A percentile compares a stretch with the other conserved stretches of the same genome.
Conservation (phyloP, 2,329 filamentous ascomycete genomes). For the Venturia nashicola region DNA sequence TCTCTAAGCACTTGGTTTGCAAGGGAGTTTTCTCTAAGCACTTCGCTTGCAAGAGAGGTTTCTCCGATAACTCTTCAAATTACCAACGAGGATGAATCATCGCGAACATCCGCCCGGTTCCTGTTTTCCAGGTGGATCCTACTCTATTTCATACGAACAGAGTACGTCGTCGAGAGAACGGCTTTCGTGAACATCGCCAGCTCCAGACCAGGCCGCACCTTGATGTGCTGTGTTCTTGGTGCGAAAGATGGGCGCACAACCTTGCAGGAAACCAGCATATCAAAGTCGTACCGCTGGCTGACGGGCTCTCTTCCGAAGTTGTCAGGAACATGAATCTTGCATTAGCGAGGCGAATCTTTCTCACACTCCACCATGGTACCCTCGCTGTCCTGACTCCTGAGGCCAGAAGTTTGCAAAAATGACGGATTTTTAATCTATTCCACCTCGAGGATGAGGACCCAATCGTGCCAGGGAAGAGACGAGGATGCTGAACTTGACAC, state of each 20-base stretch:
- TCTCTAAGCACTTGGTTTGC: background rate
- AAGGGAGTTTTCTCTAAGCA: background rate
- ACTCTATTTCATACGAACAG: background rate
- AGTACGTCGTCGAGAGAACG: background rate
- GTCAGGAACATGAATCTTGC: conserved; percentile 2
- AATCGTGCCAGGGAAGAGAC: background rate
- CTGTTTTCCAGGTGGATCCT: background rate
- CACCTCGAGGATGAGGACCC: background rate
- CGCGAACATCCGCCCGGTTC: background rate
- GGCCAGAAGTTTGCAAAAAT: background rate
- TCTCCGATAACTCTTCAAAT: background rate
- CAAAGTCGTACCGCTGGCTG: background rate
- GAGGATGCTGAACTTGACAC: background rate
- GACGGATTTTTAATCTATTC: background rate
- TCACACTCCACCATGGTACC: background rate
- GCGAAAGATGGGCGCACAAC: background rate
- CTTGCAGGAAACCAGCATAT: background rate
- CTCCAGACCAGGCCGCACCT: background rate
- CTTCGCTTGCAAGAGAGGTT: background rate
- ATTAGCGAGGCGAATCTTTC: background rate
- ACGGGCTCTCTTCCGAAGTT: background rate
- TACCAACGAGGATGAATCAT: background rate
- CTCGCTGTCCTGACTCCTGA: background rate
- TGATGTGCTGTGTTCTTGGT: background rate
- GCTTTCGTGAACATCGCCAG: background rate